Evolutionary conservation across 2,329 filamentous ascomycete species (phyloP).

Genomic region (Hyphodiscus sp.): DNA sequence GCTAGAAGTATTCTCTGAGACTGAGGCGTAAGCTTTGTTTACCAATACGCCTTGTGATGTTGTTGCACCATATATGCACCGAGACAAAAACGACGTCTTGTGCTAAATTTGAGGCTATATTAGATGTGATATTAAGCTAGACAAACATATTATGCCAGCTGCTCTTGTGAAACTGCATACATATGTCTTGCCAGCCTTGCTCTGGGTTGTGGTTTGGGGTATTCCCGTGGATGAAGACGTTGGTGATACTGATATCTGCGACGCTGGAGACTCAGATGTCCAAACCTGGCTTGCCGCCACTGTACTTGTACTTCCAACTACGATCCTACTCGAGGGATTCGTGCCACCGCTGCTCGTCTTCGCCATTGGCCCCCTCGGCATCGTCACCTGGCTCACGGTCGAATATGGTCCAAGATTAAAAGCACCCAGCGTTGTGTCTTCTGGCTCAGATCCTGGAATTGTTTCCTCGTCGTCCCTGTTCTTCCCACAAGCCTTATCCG

Average conservation of each 20-base stretch:
- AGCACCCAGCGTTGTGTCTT: not conserved
- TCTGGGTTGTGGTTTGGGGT: not conserved
- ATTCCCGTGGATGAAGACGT: not conserved
- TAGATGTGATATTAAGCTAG: not conserved
- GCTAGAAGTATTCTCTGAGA: not conserved
- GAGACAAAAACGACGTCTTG: too few relatives aligned
- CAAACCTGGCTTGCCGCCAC: not conserved
- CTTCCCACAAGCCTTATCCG: not conserved
- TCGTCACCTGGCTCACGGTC: not conserved
- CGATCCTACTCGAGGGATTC: not conserved
- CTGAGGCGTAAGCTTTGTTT: too few relatives aligned
- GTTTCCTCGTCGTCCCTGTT: not conserved
- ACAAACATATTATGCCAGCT: not conserved
- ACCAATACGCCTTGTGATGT: too few relatives aligned
- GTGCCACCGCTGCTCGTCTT: not conserved
- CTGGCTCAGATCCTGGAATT: not conserved
- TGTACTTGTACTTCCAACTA: not conserved
- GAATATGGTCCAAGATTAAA: not conserved
- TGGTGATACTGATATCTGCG: not conserved
- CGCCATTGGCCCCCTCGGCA: not conserved
- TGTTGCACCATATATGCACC: too few relatives aligned
- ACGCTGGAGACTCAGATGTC: not conserved
- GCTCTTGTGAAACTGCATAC: not conserved
- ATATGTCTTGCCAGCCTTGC: not conserved
- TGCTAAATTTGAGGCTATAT: not conserved